A percentile compares a stretch with the other conserved stretches of the same genome.
phyloP scores from a whole-genome alignment of 257 asterid species.

The Salvia miltiorrhiza region DNA sequence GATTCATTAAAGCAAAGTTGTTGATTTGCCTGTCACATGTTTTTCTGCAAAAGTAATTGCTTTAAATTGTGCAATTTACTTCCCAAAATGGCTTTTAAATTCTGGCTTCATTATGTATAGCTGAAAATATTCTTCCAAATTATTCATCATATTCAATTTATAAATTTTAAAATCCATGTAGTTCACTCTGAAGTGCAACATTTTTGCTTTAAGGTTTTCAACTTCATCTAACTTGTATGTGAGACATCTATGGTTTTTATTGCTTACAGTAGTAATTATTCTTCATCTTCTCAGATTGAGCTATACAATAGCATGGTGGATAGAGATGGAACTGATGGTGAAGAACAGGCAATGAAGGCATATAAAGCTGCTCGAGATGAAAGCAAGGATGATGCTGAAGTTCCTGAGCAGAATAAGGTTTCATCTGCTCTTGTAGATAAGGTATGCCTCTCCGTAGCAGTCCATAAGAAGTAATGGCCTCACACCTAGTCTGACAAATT shows the following conservation, averaged over 20 bases:
- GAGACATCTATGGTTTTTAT: not conserved
- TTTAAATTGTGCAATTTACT: not conserved
- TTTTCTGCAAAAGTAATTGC: not conserved
- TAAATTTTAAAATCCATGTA: constrained; percentile 3
- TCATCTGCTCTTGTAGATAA: constrained; percentile 79
- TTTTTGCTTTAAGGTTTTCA: not conserved
- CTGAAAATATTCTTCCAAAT: not conserved
- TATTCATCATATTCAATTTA: not conserved
- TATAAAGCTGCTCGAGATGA: constrained; percentile 82
- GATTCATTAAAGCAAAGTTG: not conserved
- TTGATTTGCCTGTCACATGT: constrained; percentile 3
- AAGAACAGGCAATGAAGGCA: constrained; percentile 72
- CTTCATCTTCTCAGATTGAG: constrained; percentile 56
- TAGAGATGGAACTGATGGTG: constrained; percentile 68
- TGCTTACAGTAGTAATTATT: constrained; percentile 19
- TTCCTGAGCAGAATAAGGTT: constrained; percentile 51
- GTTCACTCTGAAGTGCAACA: not conserved
- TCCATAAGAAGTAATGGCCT: not conserved
- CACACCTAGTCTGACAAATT: not conserved
- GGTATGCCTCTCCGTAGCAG: constrained; percentile 36
- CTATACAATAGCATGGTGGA: constrained; percentile 81
- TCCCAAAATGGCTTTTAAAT: not conserved
- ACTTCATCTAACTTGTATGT: constrained; percentile 1
- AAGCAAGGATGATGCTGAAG: constrained; percentile 54
- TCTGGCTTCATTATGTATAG: not conserved